Evolutionary conservation across 495 filamentous ascomycete genomes (phyloP).

Genomic region (Penicillium diatomitis): DNA sequence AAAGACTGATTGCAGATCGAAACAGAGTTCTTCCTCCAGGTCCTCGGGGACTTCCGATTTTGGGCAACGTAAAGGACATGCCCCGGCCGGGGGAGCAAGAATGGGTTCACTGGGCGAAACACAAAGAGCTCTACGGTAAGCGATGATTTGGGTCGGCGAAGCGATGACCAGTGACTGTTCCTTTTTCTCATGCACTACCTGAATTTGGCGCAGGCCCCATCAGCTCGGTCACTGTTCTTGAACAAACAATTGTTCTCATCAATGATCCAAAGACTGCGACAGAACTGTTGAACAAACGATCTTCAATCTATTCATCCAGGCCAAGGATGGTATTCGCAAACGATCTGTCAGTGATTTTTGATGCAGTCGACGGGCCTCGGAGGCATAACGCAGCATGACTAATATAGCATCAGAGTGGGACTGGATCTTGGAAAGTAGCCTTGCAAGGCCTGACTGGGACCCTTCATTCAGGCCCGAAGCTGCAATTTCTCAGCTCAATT

Average conservation of each 20-base stretch:
- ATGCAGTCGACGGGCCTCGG: background rate
- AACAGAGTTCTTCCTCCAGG: conserved; percentile 6
- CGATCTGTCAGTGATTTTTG: conserved; percentile 22
- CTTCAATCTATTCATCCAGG: conserved; percentile 32
- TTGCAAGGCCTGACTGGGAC: conserved; percentile 27
- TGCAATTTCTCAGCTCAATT: conserved; percentile 23
- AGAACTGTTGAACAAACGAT: conserved; percentile 37
- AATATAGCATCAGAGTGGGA: conserved; percentile 15
- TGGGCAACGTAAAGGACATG: conserved; percentile 11
- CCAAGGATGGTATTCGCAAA: conserved; percentile 24
- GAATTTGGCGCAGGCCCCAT: conserved; percentile 23
- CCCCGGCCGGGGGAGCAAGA: conserved; percentile 3
- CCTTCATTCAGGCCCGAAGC: conserved; percentile 16
- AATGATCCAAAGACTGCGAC: conserved; percentile 28
- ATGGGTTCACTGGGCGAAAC: conserved; percentile 12
- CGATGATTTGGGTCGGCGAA: background rate
- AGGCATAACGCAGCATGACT: background rate
- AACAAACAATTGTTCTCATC: conserved; percentile 39
- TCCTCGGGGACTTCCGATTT: conserved; percentile 2
- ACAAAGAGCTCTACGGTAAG: conserved; percentile 11
- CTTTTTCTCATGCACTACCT: background rate
- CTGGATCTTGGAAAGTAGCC: conserved; percentile 26
- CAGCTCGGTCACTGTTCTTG: conserved; percentile 40
- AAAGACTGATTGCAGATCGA: background rate
- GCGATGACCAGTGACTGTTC: background rate